A percentile compares a stretch with the other conserved stretches of the same genome.
These are phyloP conservation scores for Tephrocybe sp. DNA, from an alignment of 768 basidiomycete species.

Conservation along the genomic window DNA sequence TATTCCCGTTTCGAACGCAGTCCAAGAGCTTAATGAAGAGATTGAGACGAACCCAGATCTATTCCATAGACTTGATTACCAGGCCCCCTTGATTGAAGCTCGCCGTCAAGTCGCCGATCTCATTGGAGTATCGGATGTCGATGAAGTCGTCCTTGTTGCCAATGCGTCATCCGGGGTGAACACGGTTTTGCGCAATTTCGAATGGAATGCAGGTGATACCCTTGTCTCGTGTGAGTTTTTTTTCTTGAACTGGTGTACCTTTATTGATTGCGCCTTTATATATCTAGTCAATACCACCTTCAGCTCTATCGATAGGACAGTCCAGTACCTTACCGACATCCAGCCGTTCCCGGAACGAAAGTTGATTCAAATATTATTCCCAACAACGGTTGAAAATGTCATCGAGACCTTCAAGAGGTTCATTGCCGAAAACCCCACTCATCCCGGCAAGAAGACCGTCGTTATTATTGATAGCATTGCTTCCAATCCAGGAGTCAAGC, in stretches of 20 bases:
- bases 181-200: slow-evolving; percentile 60
- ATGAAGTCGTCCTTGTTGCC: slow-evolving; percentile 51
- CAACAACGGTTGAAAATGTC: slow-evolving; percentile 46
- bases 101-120: slow-evolving; percentile 47
- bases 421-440: slow-evolving; percentile 9
- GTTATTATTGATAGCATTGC: slow-evolving; percentile 72
- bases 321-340: slow-evolving; percentile 55
- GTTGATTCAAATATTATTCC: slow-evolving; percentile 49
- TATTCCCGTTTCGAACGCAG: not conserved
- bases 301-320: slow-evolving; percentile 47
- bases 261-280: not conserved
- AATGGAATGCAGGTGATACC: slow-evolving; percentile 61
- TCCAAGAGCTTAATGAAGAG: slow-evolving; percentile 1
- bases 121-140: slow-evolving; percentile 40
- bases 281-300: slow-evolving; percentile 34
- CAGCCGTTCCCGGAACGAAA: slow-evolving; percentile 45
- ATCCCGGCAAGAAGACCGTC: slow-evolving; percentile 45
- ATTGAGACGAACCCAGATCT: slow-evolving; percentile 51
- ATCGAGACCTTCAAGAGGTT: slow-evolving; percentile 33
- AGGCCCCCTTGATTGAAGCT: slow-evolving; percentile 28
- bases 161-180: slow-evolving; percentile 60
- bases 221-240: slow-evolving; percentile 47
- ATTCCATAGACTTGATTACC: slow-evolving; percentile 37
- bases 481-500: slow-evolving; percentile 59
- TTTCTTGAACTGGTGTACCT: not conserved